Percentiles rank a stretch among this genome's conserved stretches.
Evolutionary conservation across 2,329 filamentous ascomycete species (phyloP).

Genomic region (Shiraia sp.): DNA sequence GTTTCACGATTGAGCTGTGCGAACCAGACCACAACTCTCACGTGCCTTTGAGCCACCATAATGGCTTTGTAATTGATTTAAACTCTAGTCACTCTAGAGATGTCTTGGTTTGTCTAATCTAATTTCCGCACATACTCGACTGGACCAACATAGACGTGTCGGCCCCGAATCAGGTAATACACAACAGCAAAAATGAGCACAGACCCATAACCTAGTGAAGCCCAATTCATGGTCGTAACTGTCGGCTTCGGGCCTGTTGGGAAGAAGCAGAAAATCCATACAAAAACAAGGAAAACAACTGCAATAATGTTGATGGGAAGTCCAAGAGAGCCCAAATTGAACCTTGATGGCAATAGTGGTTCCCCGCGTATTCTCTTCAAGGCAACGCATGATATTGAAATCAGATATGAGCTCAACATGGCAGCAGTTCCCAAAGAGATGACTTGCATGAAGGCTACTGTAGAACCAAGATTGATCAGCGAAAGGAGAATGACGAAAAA

Average conservation of each 20-base stretch:
- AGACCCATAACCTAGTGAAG: slow-evolving; percentile 46
- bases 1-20: too few relatives aligned
- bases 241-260: slow-evolving; percentile 27
- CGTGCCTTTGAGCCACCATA: too few relatives aligned
- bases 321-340: slow-evolving; percentile 51
- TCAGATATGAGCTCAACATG: slow-evolving; percentile 20
- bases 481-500: slow-evolving; percentile 46
- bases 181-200: slow-evolving; percentile 46
- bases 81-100: too few relatives aligned
- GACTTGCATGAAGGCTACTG: slow-evolving; percentile 22
- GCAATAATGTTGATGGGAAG: slow-evolving; percentile 47
- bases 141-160: slow-evolving; percentile 41
- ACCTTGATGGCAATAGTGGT: slow-evolving; percentile 49
- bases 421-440: slow-evolving; percentile 16
- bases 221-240: slow-evolving; percentile 50
- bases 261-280: slow-evolving; percentile 50
- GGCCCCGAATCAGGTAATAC: slow-evolving; percentile 46
- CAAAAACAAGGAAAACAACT: slow-evolving; percentile 42
- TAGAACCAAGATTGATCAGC: slow-evolving; percentile 54
- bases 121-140: slow-evolving; percentile 20
- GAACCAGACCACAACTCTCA: too few relatives aligned
- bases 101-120: too few relatives aligned
- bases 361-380: slow-evolving; percentile 48
- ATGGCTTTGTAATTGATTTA: too few relatives aligned
- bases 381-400: slow-evolving; percentile 52